Evolutionary conservation across 768 basidiomycete genomes (phyloP).

Genomic region (Coprinellus aureogranulatus): DNA sequence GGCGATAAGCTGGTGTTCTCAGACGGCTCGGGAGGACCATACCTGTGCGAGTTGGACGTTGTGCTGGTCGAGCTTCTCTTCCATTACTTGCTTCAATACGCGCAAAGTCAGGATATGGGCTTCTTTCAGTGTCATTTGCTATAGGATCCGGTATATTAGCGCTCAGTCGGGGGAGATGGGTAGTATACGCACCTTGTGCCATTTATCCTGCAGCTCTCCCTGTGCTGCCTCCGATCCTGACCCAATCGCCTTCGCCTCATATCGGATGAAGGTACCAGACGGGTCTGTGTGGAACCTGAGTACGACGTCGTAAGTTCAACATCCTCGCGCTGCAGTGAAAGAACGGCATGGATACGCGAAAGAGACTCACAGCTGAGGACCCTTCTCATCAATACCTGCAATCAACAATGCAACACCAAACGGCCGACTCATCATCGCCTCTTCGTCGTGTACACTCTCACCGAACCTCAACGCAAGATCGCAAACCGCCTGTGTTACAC

Average conservation of each 20-base stretch:
- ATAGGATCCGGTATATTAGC: conserved; percentile 6
- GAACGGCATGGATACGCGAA: neutral
- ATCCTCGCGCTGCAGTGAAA: neutral
- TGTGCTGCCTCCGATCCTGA: conserved; percentile 98
- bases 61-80: conserved; percentile 98
- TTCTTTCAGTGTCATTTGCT: conserved; percentile 91
- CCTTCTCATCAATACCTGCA: conserved; percentile 94
- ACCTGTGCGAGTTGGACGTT: conserved; percentile 98
- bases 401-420: conserved; percentile 97
- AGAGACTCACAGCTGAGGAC: conserved; percentile 82
- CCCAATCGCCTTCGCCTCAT: conserved; percentile 98
- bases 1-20: neutral
- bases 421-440: conserved; percentile 98
- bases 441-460: conserved; percentile 98
- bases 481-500: conserved; percentile 96
- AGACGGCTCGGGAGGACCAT: conserved; percentile 3
- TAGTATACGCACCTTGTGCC: conserved; percentile 70
- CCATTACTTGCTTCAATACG: conserved; percentile 99
- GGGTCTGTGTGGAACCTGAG: conserved; percentile 95
- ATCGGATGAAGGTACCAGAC: conserved; percentile 94
- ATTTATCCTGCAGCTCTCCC: conserved; percentile 94
- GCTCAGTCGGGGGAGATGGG: neutral
- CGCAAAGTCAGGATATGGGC: conserved; percentile 83
- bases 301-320: conserved; percentile 2
- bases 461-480: conserved; percentile 96